Evolutionary conservation across 495 filamentous ascomycete genomes (phyloP), one percentile per base, ranked within the genome.

Genomic region (Talaromyces borbonicus): DNA sequence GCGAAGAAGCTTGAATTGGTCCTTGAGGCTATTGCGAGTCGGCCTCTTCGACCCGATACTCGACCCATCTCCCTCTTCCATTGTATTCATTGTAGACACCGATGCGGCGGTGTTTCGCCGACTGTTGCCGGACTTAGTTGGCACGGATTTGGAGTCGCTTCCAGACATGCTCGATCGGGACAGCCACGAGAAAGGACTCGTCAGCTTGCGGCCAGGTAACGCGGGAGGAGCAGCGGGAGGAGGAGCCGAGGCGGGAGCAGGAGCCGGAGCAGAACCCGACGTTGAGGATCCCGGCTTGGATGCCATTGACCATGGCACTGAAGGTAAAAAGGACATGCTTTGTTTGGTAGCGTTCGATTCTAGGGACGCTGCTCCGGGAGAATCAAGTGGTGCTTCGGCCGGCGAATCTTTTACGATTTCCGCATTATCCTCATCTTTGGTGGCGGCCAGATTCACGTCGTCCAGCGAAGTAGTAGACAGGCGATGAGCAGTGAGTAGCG

Each of bases 151-250:
- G 32, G 67, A 56, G 22, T 84, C 78, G 56, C 85, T 86, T 23
- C 72, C 66, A 25, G 72, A 54, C 2, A 74, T 73, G 8, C 79
- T 80, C 56, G 75, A 83, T 49, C 87, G 73, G n/a, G 85, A 88
- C 38, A 93, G 73, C 85, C 85, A 92, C 15, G 85, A 78, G 49
- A 90, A 94, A 0, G 87, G 87, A 46, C 84, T 81, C 33, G 81
- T 85, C 18, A 86, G 67, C 57, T 87, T 90, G 58, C 84, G 72
- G 24, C 71, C 49, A 7, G 73, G 62, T 20, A 65, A 57, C 8
- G 65, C 63, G 18, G 73, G 65, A 20, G 67, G 49, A 4, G 67
- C 49, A 25, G 73, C 49, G 3, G 72, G 61, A 18, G 66, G 56
- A 8, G 65, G 65, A 22, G 72, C 62, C 19, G 66, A 48, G 4